Evolutionary conservation across 331 rosid species (phyloP), one percentile per base, ranked within the genome.

Genomic region (Quercus tomentella): DNA sequence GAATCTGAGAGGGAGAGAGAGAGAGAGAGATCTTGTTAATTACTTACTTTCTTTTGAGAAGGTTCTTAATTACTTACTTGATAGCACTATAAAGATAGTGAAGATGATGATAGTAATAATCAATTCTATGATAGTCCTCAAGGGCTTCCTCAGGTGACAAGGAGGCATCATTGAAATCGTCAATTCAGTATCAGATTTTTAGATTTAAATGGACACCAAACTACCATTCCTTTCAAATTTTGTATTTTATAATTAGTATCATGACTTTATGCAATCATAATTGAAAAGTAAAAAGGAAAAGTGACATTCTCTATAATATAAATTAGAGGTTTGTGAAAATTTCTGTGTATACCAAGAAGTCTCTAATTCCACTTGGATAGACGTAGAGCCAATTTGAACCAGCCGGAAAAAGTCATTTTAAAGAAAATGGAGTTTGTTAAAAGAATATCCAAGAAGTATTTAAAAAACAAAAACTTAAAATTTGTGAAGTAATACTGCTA

Each of bases 261-360:
- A 35, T 35, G 43, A 35, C 43, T 35, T 35, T 35, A 35, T 35
- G 43, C 43, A 35, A 7, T 35, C 10, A 35, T 35, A 35, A 7
- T 35, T 35, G 43, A 35, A 35, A 35, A 7, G 43, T 6, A 35
- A 7, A 35, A 35, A 35, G 43, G 43, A 35, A 35, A 35, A 41
- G 43, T 85, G 90, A 91, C 95, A 23, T 90, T 92, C 77, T 90
- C 97, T 3, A 91, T 87, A 3, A 92, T 90, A 79, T 87, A 92
- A 62, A 90, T 82, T 18, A 83, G 26, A 30, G 95, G 93, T 60
- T 86, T 76, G 6, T 87, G 78, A 67, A 89, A 90, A 82, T 87
- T 85, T 25, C 4, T 43, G 70, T 72, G 72, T 91, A 82, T 43
- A 86, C 41, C 63, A 92, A 49, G 66, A 84, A 25, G 1, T 92